Conservation (phyloP, 1,284 basidiomycete species). For the Microbotryum violaceum region DNA sequence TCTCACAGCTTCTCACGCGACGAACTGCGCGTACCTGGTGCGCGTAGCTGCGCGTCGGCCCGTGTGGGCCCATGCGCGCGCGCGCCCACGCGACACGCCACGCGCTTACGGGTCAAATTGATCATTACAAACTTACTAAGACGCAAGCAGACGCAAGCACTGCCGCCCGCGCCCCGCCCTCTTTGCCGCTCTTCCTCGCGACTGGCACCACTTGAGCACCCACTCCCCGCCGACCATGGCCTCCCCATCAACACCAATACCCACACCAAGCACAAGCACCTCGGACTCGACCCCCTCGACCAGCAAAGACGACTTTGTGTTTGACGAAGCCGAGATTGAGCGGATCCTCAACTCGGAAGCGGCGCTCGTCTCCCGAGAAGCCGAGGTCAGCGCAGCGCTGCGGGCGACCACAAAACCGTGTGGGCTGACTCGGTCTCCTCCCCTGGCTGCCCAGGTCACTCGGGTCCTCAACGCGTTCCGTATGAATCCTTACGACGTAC, state of each 20-base stretch:
- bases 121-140: too few relatives aligned
- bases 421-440: background rate
- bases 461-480: constrained; percentile 49
- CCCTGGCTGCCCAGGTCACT: constrained; percentile 41
- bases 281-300: background rate
- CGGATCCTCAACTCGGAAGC: constrained; percentile 30
- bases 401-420: background rate
- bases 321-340: constrained; percentile 28
- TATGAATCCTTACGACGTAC: constrained; percentile 52
- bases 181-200: background rate
- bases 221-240: background rate
- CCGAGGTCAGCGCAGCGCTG: constrained; percentile 17
- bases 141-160: too few relatives aligned
- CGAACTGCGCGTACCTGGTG: too few relatives aligned
- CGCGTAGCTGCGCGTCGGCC: too few relatives aligned
- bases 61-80: too few relatives aligned
- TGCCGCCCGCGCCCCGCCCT: too few relatives aligned
- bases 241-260: background rate
- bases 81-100: too few relatives aligned
- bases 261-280: background rate
- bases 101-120: too few relatives aligned
- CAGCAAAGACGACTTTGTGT: constrained; percentile 1
- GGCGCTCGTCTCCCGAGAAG: constrained; percentile 20
- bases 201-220: background rate
- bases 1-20: too few relatives aligned